These are phyloP conservation scores for Phyllostachys edulis DNA, from an alignment of 176 grass and related monocot genomes.

Conservation along the genomic window DNA sequence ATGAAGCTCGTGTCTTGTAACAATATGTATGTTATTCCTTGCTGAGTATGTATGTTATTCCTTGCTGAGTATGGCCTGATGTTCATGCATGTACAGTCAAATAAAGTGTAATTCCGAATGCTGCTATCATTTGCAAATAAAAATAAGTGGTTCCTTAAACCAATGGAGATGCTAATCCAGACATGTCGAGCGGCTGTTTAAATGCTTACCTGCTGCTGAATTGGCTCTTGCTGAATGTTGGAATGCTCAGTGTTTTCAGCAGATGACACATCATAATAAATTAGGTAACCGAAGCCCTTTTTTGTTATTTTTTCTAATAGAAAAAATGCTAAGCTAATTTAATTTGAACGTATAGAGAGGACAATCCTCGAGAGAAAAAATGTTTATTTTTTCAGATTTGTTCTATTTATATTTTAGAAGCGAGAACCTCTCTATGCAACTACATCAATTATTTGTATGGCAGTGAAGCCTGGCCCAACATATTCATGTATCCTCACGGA, in stretches of 20 bases:
- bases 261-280: neutral
- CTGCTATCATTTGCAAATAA: neutral
- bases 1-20: conserved; percentile 76
- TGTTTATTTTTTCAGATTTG: neutral
- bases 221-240: neutral
- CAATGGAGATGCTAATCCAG: neutral
- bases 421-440: neutral
- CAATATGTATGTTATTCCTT: neutral
- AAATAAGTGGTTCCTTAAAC: neutral
- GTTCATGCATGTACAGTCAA: neutral
- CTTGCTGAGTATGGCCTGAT: neutral
- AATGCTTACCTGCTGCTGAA: neutral
- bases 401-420: neutral
- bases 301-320: neutral
- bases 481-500: neutral
- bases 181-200: neutral
- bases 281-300: neutral
- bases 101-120: neutral
- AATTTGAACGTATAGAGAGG: neutral
- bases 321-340: neutral
- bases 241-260: neutral
- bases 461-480: neutral
- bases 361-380: neutral
- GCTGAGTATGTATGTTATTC: neutral
- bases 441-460: neutral